Evolutionary conservation across 108 stramenopile genomes (phyloP).

Genomic region (Thalassiosira profunda): DNA sequence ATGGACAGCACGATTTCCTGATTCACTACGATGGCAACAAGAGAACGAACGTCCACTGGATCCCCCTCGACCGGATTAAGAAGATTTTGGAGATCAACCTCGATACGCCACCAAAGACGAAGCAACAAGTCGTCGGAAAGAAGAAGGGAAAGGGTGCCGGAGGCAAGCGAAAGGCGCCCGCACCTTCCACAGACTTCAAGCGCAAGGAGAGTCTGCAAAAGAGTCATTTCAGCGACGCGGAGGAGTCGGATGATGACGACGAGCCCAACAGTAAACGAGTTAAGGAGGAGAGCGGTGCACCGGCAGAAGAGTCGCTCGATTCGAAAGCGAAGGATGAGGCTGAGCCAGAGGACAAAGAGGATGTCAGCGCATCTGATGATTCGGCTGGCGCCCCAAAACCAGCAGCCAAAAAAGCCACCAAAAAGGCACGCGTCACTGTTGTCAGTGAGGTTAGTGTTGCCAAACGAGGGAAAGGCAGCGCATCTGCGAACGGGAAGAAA

Average conservation of each 20-base stretch:
- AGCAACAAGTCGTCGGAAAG: neutral
- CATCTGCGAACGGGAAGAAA: neutral
- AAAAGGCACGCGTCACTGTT: conserved; percentile 1
- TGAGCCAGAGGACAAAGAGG: neutral
- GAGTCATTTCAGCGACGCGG: neutral
- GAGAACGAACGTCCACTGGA: conserved; percentile 55
- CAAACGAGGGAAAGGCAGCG: too few species aligned
- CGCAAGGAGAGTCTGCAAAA: too few species aligned
- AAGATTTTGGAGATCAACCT: conserved; percentile 31
- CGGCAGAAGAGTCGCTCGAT: neutral
- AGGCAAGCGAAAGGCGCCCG: conserved; percentile 4
- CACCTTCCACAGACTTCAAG: conserved; percentile 1
- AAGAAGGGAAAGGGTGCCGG: conserved; percentile 8
- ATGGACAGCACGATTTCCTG: conserved; percentile 37
- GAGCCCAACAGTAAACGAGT: neutral
- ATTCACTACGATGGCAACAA: conserved; percentile 63
- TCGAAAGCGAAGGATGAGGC: neutral
- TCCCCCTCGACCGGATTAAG: conserved; percentile 33
- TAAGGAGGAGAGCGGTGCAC: neutral
- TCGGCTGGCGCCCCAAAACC: too few species aligned
- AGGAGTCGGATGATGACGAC: neutral
- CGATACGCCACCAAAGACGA: conserved; percentile 12
- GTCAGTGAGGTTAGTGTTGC: conserved; percentile 9
- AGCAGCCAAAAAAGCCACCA: neutral
- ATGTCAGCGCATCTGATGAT: neutral